phyloP scores from a whole-genome alignment of 2,329 filamentous ascomycete genomes.

The Gaeumannomyces sp. region DNA sequence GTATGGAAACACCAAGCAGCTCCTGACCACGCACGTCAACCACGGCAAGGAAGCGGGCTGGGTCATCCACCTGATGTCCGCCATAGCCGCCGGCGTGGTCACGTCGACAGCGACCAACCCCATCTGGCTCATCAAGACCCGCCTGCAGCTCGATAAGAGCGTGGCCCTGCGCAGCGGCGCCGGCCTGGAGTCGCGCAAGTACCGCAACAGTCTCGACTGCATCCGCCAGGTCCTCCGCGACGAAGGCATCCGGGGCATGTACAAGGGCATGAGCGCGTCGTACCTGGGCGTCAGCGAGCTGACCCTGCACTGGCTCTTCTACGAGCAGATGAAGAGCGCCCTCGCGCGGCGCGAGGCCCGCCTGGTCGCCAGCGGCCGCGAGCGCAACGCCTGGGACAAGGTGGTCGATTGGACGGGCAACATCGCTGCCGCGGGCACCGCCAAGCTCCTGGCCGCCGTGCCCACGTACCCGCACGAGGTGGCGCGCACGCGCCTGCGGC shows the following conservation, averaged over 20 bases:
- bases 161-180: slow-evolving; percentile 52
- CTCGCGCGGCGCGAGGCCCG: slow-evolving; percentile 58
- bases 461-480: slow-evolving; percentile 92
- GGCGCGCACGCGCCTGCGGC: slow-evolving; percentile 75
- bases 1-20: slow-evolving; percentile 84
- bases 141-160: slow-evolving; percentile 86
- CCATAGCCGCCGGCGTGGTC: slow-evolving; percentile 70
- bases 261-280: slow-evolving; percentile 84
- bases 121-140: slow-evolving; percentile 94
- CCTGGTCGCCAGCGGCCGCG: slow-evolving; percentile 50
- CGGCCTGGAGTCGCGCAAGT: slow-evolving; percentile 54
- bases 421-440: slow-evolving; percentile 69
- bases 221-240: slow-evolving; percentile 72
- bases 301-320: slow-evolving; percentile 88
- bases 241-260: slow-evolving; percentile 77
- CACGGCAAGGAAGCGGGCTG: slow-evolving; percentile 59
- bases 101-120: slow-evolving; percentile 92
- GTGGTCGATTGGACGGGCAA: slow-evolving; percentile 75
- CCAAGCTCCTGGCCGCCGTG: slow-evolving; percentile 79
- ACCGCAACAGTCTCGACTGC: slow-evolving; percentile 85
- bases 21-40: slow-evolving; percentile 72
- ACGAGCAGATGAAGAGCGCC: slow-evolving; percentile 83
- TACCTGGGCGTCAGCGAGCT: slow-evolving; percentile 89
- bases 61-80: slow-evolving; percentile 70
- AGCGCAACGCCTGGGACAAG: slow-evolving; percentile 65